Evolutionary conservation across 75 land plant genomes (phyloP), one percentile per base, ranked within the genome.

Genomic region (Sequoiadendron giganteum): DNA sequence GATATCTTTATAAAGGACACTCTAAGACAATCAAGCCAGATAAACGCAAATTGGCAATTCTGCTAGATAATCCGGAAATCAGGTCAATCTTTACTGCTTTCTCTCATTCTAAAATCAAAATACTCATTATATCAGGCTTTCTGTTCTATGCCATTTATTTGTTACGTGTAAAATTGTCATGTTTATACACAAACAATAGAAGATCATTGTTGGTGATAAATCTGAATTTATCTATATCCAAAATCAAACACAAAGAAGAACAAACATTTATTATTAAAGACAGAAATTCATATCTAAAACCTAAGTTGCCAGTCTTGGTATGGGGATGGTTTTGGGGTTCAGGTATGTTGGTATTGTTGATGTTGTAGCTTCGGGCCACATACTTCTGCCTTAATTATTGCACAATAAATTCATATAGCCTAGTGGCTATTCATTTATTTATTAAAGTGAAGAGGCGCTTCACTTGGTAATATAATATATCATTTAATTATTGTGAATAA

Each of bases 21-120:
- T 91, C 98, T 0, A 96, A 95, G 88, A 95, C 97, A 30, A 95
- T 95, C 77, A 91, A 86, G 21, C 98, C 98, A 73, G 95, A 96
- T 77, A 96, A 94, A 55, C 92, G 92, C 4, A 95, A 93, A 87
- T 91, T 95, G 61, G 98, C 88, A 25, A n/a, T 90, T 42, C 85
- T 96, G 45, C 81, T 95, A 58, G 93, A 96, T 55, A 90, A 92
- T 83, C 93, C 94, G 25, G 72, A 81, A 55, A 89, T 93, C 83
- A 92, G 95, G 98, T 96, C 84, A 2, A 36, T 55, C 21, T 56
- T 32, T 75, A 65, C 70, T 32, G 16, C 28, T 32, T 84, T 28
- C 30, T 47, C 19, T 15, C 28, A 21, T 19, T 79, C 45, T 79
- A 42, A 79, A 79, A 40, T 79, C 47, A 42, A 79, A 43, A 42